A percentile compares a stretch with the other conserved stretches of the same genome.
Conservation (phyloP, 345 rosid genomes). For the Syzygium grande region DNA sequence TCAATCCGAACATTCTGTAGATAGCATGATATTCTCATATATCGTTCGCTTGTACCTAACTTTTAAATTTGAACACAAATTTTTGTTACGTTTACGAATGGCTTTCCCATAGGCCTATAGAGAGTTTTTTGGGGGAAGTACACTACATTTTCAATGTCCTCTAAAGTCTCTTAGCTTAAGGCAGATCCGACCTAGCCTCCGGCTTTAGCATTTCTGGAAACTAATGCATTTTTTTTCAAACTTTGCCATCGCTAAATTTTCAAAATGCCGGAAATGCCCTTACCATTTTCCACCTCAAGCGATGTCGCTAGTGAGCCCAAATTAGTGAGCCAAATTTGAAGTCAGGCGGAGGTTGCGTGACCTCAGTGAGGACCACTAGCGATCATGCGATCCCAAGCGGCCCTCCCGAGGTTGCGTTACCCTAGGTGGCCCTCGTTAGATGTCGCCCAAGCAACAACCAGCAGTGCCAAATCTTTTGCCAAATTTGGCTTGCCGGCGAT, state of each 20-base stretch:
- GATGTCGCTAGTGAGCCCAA: accelerated
- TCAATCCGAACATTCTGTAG: accelerated
- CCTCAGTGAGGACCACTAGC: too few relatives aligned
- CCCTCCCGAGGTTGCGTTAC: too few relatives aligned
- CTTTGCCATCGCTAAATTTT: not conserved
- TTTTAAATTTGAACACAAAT: too few relatives aligned
- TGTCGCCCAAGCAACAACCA: too few relatives aligned
- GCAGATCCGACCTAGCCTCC: not conserved
- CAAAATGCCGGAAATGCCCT: not conserved
- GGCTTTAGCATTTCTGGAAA: not conserved
- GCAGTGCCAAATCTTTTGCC: too few relatives aligned
- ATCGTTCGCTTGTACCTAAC: too few relatives aligned
- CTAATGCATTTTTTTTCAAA: not conserved
- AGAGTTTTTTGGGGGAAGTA: not conserved
- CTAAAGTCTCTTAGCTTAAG: not conserved
- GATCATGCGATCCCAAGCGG: not conserved
- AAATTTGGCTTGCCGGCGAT: not conserved
- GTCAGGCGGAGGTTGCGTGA: too few relatives aligned
- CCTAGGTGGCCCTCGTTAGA: too few relatives aligned
- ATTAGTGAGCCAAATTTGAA: not conserved
- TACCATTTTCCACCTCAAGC: not conserved
- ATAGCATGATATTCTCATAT: not conserved
- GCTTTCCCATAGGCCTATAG: not conserved
- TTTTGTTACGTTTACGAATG: not conserved
- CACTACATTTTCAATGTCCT: not conserved